Conservation (phyloP, 805 yeast genomes). For the Saturnispora gosingensis region DNA sequence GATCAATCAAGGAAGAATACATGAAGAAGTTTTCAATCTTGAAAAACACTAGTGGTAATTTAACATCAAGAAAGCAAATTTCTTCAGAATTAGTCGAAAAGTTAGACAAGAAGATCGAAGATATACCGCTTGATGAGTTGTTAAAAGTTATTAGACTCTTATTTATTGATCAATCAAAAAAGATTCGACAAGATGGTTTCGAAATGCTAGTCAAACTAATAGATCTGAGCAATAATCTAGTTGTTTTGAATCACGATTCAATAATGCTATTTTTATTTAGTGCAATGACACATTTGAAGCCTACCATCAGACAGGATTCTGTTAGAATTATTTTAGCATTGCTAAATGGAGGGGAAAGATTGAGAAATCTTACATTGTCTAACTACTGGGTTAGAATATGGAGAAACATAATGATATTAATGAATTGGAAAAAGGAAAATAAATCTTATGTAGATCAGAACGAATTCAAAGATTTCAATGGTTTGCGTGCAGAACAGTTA, state of each 20-base stretch:
- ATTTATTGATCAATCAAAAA: slow-evolving; percentile 53
- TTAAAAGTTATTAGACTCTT: slow-evolving; percentile 52
- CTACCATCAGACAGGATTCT: slow-evolving; percentile 67
- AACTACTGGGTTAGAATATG: slow-evolving; percentile 60
- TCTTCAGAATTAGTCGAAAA: slow-evolving; percentile 11
- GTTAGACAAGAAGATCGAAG: slow-evolving; percentile 22
- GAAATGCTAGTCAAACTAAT: slow-evolving; percentile 9
- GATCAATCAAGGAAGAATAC: slow-evolving; percentile 11
- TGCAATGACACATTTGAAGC: slow-evolving; percentile 87
- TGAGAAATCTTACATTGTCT: slow-evolving; percentile 40
- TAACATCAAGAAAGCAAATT: slow-evolving; percentile 17
- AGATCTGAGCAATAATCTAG: slow-evolving; percentile 21
- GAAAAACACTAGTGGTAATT: slow-evolving; percentile 37
- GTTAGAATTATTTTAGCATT: slow-evolving; percentile 56
- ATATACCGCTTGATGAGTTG: slow-evolving; percentile 46
- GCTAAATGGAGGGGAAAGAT: slow-evolving; percentile 31
- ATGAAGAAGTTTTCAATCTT: slow-evolving; percentile 57
- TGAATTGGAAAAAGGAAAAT: slow-evolving; percentile 52
- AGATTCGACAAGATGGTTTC: slow-evolving; percentile 33
- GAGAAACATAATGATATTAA: slow-evolving; percentile 53
- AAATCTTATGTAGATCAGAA: slow-evolving; percentile 15
- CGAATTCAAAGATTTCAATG: slow-evolving; percentile 15
- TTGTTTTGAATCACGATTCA: slow-evolving; percentile 51
- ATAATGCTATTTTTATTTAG: slow-evolving; percentile 70
- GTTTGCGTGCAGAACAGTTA: slow-evolving; percentile 29